phyloP scores from a whole-genome alignment of 2,329 filamentous ascomycete genomes.

The Rhexocercosporidium sp. region DNA sequence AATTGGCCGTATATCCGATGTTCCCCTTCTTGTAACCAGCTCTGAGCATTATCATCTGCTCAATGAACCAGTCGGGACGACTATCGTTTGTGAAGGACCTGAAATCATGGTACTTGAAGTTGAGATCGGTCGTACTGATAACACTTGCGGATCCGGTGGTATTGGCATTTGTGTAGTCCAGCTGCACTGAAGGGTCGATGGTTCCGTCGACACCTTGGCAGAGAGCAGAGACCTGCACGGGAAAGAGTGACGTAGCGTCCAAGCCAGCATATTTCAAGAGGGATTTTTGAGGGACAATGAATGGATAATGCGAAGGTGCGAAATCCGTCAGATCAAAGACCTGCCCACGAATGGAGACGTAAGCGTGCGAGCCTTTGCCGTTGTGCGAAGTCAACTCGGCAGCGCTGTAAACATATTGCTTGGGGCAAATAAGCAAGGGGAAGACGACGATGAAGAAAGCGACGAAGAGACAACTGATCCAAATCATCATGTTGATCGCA shows the following conservation, averaged over 20 bases:
- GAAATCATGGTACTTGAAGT: constrained; percentile 91
- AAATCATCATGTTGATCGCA: constrained; percentile 97
- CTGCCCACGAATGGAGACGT: constrained; percentile 83
- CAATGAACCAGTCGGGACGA: constrained; percentile 88
- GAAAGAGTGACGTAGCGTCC: constrained; percentile 89
- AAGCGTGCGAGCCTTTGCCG: constrained; percentile 68
- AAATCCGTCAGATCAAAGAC: constrained; percentile 84
- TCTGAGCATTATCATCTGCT: constrained; percentile 82
- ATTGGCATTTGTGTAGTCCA: constrained; percentile 84
- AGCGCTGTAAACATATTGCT: constrained; percentile 83
- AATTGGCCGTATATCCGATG: constrained; percentile 80
- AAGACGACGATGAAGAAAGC: constrained; percentile 92
- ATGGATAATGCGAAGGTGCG: constrained; percentile 78
- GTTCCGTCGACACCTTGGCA: constrained; percentile 76
- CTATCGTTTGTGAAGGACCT: constrained; percentile 80
- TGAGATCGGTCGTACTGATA: constrained; percentile 70
- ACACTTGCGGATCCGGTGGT: constrained; percentile 69
- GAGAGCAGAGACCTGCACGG: constrained; percentile 89
- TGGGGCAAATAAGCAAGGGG: constrained; percentile 87
- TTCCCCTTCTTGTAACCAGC: constrained; percentile 84
- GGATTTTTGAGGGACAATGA: constrained; percentile 58
- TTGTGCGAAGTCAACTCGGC: constrained; percentile 76
- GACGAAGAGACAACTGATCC: constrained; percentile 78
- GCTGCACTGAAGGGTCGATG: constrained; percentile 73
- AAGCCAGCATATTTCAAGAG: constrained; percentile 83